phyloP scores from a whole-genome alignment of 1,284 basidiomycete genomes.

The Termitomyces sp. region DNA sequence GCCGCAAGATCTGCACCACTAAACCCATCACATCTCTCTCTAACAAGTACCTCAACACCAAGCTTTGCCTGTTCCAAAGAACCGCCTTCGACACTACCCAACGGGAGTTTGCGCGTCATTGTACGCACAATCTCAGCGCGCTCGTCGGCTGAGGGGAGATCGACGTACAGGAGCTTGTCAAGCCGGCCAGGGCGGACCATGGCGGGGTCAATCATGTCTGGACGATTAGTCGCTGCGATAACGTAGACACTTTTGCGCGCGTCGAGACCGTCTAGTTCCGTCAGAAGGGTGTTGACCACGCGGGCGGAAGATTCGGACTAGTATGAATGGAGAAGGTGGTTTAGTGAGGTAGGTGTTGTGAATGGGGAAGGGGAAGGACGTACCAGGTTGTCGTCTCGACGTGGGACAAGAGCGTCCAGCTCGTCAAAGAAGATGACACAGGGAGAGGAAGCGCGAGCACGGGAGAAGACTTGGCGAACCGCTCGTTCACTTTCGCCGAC shows the following conservation, averaged over 20 bases:
- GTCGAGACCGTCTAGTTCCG: conserved; percentile 94
- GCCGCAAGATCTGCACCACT: conserved; percentile 88
- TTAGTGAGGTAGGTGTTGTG: not conserved
- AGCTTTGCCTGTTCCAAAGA: conserved; percentile 22
- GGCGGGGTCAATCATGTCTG: conserved; percentile 98
- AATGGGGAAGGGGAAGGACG: conserved; percentile 21
- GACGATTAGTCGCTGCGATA: conserved; percentile 96
- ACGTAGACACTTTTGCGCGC: conserved; percentile 90
- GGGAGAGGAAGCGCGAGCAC: conserved; percentile 83
- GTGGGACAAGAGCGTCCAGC: conserved; percentile 91
- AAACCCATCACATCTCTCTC: conserved; percentile 75
- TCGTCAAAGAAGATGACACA: conserved; percentile 97
- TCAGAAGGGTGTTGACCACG: conserved; percentile 96
- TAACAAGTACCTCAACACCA: conserved; percentile 45
- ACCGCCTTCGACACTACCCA: conserved; percentile 35
- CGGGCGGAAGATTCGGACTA: conserved; percentile 94
- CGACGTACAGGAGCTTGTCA: conserved; percentile 96
- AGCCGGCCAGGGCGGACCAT: conserved; percentile 96
- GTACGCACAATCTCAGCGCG: conserved; percentile 85
- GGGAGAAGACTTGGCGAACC: conserved; percentile 88
- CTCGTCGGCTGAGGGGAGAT: conserved; percentile 76
- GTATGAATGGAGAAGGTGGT: not conserved
- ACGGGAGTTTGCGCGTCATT: conserved; percentile 68
- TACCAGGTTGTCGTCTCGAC: conserved; percentile 88
- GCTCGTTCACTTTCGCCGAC: conserved; percentile 97